Conservation (phyloP, 2,329 filamentous ascomycete species). For the Bipolaris cookei region DNA sequence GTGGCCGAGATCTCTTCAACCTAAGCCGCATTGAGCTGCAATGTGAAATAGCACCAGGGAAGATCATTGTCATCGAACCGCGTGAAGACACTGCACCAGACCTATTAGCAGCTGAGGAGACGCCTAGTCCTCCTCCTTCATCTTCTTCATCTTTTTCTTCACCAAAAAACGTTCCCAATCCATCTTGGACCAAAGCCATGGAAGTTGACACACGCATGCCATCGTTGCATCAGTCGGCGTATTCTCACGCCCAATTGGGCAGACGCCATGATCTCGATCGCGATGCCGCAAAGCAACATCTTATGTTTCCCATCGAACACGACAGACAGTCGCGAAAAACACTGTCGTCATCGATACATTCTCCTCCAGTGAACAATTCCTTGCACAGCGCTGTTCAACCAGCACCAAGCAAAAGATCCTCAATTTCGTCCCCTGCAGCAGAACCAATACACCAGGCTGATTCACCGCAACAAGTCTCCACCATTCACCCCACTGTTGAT, state of each 20-base stretch:
- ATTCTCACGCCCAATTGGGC: constrained; percentile 19
- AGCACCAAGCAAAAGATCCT: constrained; percentile 23
- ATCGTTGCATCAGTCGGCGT: constrained; percentile 24
- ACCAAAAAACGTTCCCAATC: constrained; percentile 8
- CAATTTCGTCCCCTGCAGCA: constrained; percentile 24
- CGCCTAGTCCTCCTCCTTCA: constrained; percentile 13
- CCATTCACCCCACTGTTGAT: constrained; percentile 20
- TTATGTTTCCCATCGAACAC: constrained; percentile 27
- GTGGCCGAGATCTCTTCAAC: constrained; percentile 50
- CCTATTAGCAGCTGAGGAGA: constrained; percentile 26
- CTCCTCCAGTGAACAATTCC: constrained; percentile 21
- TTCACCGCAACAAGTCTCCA: constrained; percentile 21
- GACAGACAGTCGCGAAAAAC: constrained; percentile 26
- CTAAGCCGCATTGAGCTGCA: constrained; percentile 48
- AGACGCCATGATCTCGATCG: constrained; percentile 25
- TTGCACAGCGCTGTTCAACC: constrained; percentile 25
- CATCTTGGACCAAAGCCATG: constrained; percentile 29
- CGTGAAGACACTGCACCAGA: constrained; percentile 31
- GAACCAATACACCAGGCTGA: constrained; percentile 23
- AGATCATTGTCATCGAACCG: constrained; percentile 37
- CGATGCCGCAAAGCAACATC: constrained; percentile 26
- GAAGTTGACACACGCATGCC: constrained; percentile 40
- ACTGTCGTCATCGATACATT: constrained; percentile 24
- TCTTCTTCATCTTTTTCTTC: constrained; percentile 12
- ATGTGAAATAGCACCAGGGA: constrained; percentile 39